phyloP scores from a whole-genome alignment of 768 basidiomycete genomes.

The Pulveroboletus sp. region DNA sequence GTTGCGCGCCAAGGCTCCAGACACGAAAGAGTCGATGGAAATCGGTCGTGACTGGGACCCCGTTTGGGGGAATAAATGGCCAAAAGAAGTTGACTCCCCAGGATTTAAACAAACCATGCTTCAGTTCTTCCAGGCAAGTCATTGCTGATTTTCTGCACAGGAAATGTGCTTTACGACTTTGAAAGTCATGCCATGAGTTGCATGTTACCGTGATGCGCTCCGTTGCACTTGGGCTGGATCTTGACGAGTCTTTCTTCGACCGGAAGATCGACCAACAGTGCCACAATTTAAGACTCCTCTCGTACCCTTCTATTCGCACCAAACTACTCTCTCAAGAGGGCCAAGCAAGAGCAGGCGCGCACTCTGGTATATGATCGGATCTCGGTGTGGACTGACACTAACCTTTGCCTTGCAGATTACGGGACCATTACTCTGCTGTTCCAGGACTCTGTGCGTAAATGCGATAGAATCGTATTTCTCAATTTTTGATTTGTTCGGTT shows the following conservation, averaged over 20 bases:
- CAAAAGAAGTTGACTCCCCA: slow-evolving; percentile 54
- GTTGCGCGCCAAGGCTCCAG: slow-evolving; percentile 71
- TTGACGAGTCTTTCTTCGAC: slow-evolving; percentile 74
- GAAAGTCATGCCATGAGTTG: slow-evolving; percentile 67
- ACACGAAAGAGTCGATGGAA: slow-evolving; percentile 84
- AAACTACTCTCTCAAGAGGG: slow-evolving; percentile 54
- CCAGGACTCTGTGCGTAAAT: slow-evolving; percentile 56
- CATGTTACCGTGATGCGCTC: slow-evolving; percentile 80
- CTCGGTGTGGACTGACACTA: background rate
- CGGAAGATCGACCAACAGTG: slow-evolving; percentile 67
- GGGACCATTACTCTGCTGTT: slow-evolving; percentile 80
- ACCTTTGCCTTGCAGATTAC: slow-evolving; percentile 47
- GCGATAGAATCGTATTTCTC: background rate
- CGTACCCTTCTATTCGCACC: slow-evolving; percentile 73
- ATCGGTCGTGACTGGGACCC: slow-evolving; percentile 83
- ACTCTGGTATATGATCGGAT: slow-evolving; percentile 48
- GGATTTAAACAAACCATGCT: slow-evolving; percentile 70
- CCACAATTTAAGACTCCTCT: slow-evolving; percentile 77
- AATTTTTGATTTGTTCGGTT: slow-evolving; percentile 1
- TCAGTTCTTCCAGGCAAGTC: slow-evolving; percentile 62
- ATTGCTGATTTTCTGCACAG: background rate
- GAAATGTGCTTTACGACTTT: slow-evolving; percentile 8
- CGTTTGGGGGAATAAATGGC: slow-evolving; percentile 80
- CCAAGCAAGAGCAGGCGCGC: slow-evolving; percentile 77
- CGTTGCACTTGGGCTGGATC: slow-evolving; percentile 72